A percentile compares a stretch with the other conserved stretches of the same genome.
These are phyloP conservation scores for Malus domestica DNA, from an alignment of 306 rosid species.

Conservation along the genomic window ASM211411v1 NC_041793.1:24816001-24816500, in stretches of 20 bases:
- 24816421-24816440: slow-evolving; percentile 78
- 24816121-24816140: not conserved
- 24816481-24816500: slow-evolving; percentile 92
- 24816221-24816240: slow-evolving; percentile 94
- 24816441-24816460: slow-evolving; percentile 78
- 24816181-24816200: not conserved
- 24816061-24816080: not conserved
- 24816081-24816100: not conserved
- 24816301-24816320: not conserved
- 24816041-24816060: not conserved
- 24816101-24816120: not conserved
- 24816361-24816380: not conserved
- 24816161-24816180: not conserved
- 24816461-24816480: slow-evolving; percentile 91
- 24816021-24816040: not conserved
- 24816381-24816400: not conserved
- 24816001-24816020: not conserved
- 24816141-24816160: not conserved
- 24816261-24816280: slow-evolving; percentile 80
- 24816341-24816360: not conserved
- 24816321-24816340: not conserved
- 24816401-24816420: slow-evolving; percentile 9
- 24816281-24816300: slow-evolving; percentile 80
- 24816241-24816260: slow-evolving; percentile 90
- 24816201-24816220: slow-evolving; percentile 93